These are phyloP conservation scores for Sporothrix pallida DNA, from an alignment of 2,329 filamentous ascomycete genomes.

Conservation along the genomic window DNA sequence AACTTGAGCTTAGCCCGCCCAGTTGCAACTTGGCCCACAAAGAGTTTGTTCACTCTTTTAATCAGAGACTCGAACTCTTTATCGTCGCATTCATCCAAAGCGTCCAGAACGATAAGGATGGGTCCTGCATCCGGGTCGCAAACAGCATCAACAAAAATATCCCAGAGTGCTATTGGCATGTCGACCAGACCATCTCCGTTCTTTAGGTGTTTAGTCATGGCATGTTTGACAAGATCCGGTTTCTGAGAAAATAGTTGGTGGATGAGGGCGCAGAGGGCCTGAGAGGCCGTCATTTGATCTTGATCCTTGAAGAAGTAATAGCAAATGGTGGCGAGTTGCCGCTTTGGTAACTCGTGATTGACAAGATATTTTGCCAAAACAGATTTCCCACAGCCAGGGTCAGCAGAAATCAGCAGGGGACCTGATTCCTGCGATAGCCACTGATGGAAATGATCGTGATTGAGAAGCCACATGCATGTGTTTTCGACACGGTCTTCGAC, in stretches of 20 bases:
- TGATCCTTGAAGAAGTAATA: constrained; percentile 54
- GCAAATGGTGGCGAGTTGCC: constrained; percentile 41
- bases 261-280: constrained; percentile 50
- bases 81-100: constrained; percentile 45
- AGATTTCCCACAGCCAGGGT: constrained; percentile 51
- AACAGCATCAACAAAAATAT: constrained; percentile 39
- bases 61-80: constrained; percentile 13
- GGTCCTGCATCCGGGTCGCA: constrained; percentile 42
- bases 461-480: constrained; percentile 46
- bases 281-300: constrained; percentile 45
- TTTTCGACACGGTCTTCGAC: constrained; percentile 40
- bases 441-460: constrained; percentile 41
- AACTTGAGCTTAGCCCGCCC: not conserved
- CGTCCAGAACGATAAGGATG: constrained; percentile 49
- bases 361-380: constrained; percentile 47
- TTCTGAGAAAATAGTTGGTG: constrained; percentile 48
- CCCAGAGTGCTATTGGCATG: constrained; percentile 33
- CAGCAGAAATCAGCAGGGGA: constrained; percentile 47
- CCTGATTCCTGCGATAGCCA: constrained; percentile 44
- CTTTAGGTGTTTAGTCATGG: constrained; percentile 39
- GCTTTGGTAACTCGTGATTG: constrained; percentile 40
- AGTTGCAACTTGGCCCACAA: too few species aligned
- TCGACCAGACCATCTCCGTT: constrained; percentile 45
- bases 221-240: constrained; percentile 45
- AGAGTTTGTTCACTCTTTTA: not conserved